Evolutionary conservation across 768 basidiomycete genomes (phyloP), one percentile per base, ranked within the genome.

Genomic region (Auricularia sp.): DNA sequence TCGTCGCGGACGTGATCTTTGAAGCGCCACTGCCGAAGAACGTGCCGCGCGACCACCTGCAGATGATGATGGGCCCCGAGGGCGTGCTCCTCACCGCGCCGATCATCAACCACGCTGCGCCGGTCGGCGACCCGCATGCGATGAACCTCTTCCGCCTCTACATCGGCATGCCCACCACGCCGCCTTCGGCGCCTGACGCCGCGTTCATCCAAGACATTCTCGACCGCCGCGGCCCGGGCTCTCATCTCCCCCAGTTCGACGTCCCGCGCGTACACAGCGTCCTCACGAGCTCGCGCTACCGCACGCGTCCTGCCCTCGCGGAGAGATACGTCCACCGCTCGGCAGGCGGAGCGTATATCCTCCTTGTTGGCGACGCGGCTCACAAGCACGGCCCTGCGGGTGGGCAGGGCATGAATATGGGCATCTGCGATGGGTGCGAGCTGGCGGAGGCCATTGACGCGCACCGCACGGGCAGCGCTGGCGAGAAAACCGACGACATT

Each of bases 351-450:
- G 56, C 56, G 56, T 61, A 63, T 21, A 47, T 68, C 54, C 65
- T 71, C 63, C 24, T 82, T 39, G 47, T 80, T 6, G 80, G 80
- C 4, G 80, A 82, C 67, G 82, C 83, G 3, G 83, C 83, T 39
- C 81, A 77, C 67, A 59, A 59, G 54, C 83, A 83, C 65, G 80
- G 83, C 0, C 83, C 83, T 29, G 75, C 78, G 5, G 83, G 83
- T 1, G 83, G 83, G 1, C 82, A 83, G 63, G 83, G 83, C 7
- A 81, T 85, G 82, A 83, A 83, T 66, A 76, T 84, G 14, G 81
- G 83, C 4, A 72, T 85, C 18, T 77, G 83, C 18, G 83, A 85
- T 66, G 82, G 79, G 4, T 70, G 82, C 33, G 73, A 75, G 61
- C 75, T 83, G 2, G 82, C 78, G 3, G 75, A 78, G 18, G 76